Evolutionary conservation across 1,284 basidiomycete genomes (phyloP), one percentile per base, ranked within the genome.

Genomic region (Ceratobasidium sp.): DNA sequence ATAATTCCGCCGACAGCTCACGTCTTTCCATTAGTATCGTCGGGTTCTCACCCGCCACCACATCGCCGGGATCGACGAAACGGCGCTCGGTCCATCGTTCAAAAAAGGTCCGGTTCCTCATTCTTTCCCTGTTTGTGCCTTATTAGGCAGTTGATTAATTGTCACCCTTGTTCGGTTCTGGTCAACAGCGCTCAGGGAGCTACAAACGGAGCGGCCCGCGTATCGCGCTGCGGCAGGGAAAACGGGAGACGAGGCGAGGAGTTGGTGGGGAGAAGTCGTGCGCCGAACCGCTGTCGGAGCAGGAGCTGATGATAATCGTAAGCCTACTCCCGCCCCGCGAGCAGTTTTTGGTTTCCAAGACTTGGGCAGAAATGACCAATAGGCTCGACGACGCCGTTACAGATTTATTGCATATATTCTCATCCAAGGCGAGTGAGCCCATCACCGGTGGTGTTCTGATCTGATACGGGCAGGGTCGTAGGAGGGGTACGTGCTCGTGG

Each of bases 241-340:
- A 69, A 69, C 51, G 66, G 13, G 31, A 4, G 24, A 80, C 4
- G 89, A 89, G 48, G 85, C 84, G 62, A 80, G 85, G 49, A 81
- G 79, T 5, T 93, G 91, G 91, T 93, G 92, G 92, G 81, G 82
- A 34, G 89, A 91, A 76, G 91, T 93, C 56, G 89, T 93, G 76
- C 84, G 83, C 66, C 82, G 86, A 74, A 93, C 92, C 51, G 92
- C 91, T 27, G 79, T 92, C 4, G 90, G 88, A 6, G 91, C 92
- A 54, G 91, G 90, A 2, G 91, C 88, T 11, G 83, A 89, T 80
- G 79, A 84, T 63, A 78, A 82, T 78, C 85, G 90, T 89, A 56
- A 65, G 77, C n/a, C n/a, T 56, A 11, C 19, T 22, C 41, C 22
- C 74, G 62, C 84, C 78, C 24, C 31, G 75, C 75, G 75, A 77